Percentiles rank a stretch among this genome's conserved stretches.
phyloP scores from a whole-genome alignment of 2,329 filamentous ascomycete species.

The Lasiodiplodia citricola region DNA sequence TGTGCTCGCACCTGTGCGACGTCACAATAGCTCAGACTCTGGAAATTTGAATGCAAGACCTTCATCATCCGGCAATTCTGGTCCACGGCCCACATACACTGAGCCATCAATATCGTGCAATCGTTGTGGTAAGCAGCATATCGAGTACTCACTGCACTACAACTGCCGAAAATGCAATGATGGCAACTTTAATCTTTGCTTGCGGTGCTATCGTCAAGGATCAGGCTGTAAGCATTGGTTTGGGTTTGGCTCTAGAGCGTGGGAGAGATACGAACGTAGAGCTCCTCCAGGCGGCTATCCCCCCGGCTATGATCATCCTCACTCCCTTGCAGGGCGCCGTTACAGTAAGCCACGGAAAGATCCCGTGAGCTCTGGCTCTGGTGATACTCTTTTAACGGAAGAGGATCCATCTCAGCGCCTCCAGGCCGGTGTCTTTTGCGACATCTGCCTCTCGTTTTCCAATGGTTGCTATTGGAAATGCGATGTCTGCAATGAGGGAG shows the following conservation, averaged over 20 bases:
- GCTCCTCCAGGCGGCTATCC: slow-evolving; percentile 49
- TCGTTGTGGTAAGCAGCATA: slow-evolving; percentile 71
- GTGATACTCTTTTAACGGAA: slow-evolving; percentile 37
- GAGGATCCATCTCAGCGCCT: slow-evolving; percentile 72
- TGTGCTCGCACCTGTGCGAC: slow-evolving; percentile 35
- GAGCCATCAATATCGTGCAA: slow-evolving; percentile 79
- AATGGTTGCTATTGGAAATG: slow-evolving; percentile 93
- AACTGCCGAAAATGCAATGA: slow-evolving; percentile 74
- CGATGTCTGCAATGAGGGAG: slow-evolving; percentile 83
- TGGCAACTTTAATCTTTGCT: slow-evolving; percentile 79
- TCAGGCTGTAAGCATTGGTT: slow-evolving; percentile 86
- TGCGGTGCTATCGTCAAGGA: slow-evolving; percentile 77
- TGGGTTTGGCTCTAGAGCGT: slow-evolving; percentile 79
- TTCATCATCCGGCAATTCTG: slow-evolving; percentile 35
- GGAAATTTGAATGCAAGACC: slow-evolving; percentile 12
- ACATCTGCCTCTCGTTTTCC: slow-evolving; percentile 72
- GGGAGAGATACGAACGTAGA: slow-evolving; percentile 64
- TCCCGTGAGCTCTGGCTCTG: slow-evolving; percentile 14
- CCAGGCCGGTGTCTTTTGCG: slow-evolving; percentile 84
- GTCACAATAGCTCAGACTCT: slow-evolving; percentile 13
- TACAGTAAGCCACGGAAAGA: slow-evolving; percentile 42
- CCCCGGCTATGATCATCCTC: slow-evolving; percentile 53
- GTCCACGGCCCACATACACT: slow-evolving; percentile 53
- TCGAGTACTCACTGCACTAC: slow-evolving; percentile 87
- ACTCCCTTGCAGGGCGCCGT: slow-evolving; percentile 56